Evolutionary conservation across 305 asterid species (phyloP).

Genomic region (Caryopteris hybrid): DNA sequence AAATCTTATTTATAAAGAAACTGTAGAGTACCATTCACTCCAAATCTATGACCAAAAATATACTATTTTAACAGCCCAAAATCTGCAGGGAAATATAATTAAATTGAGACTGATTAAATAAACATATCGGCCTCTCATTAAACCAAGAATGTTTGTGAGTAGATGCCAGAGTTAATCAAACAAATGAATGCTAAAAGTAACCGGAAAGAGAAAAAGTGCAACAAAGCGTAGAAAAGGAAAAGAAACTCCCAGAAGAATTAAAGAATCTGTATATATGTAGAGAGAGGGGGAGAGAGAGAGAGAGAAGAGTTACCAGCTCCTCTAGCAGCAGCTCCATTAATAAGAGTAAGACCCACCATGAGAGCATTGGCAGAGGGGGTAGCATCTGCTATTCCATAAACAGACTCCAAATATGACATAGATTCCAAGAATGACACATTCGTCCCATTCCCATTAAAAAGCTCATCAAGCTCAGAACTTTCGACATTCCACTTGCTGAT

Average conservation of each 20-base stretch:
- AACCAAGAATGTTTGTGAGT: too few relatives aligned
- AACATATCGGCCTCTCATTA: too few relatives aligned
- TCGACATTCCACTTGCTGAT: constrained; percentile 29
- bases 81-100: not conserved
- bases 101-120: too few relatives aligned
- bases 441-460: constrained; percentile 34
- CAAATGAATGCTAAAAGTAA: not conserved
- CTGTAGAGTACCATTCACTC: not conserved
- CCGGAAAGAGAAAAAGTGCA: not conserved
- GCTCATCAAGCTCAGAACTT: constrained; percentile 41
- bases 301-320: constrained; percentile 48
- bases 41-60: not conserved
- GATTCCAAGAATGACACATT: constrained; percentile 37
- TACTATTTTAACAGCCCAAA: not conserved
- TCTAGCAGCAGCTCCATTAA: constrained; percentile 50
- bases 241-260: not conserved
- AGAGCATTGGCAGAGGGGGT: constrained; percentile 28
- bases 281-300: not conserved
- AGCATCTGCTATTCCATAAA: constrained; percentile 30
- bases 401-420: constrained; percentile 35
- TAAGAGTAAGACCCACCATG: constrained; percentile 43
- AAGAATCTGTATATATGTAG: not conserved
- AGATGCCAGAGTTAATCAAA: too few relatives aligned
- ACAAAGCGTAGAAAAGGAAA: not conserved
- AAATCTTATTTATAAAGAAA: not conserved